These are phyloP conservation scores for Tulasnella sp. DNA, from an alignment of 768 basidiomycete species.

Conservation along the genomic window DNA sequence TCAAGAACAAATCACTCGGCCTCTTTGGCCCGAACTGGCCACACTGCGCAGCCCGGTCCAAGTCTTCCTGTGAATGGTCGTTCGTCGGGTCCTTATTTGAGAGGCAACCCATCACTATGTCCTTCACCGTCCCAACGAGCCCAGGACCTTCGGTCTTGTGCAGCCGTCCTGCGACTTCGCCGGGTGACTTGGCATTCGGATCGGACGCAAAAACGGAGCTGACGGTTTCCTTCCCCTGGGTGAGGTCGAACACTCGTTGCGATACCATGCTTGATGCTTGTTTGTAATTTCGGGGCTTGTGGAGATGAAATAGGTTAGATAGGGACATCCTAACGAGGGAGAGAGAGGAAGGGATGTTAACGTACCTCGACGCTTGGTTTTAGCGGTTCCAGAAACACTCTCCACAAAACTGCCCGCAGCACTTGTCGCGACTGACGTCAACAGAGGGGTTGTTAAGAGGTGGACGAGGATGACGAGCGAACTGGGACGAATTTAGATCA, in stretches of 20 bases:
- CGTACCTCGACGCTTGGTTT: background rate
- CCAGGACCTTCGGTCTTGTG: slow-evolving; percentile 25
- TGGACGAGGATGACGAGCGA: background rate
- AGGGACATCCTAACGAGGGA: background rate
- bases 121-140: slow-evolving; percentile 8
- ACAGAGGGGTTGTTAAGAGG: background rate
- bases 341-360: background rate
- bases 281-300: background rate
- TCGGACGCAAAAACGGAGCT: background rate
- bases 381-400: background rate
- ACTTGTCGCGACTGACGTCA: background rate
- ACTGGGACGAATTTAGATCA: background rate
- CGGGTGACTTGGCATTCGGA: slow-evolving; percentile 21
- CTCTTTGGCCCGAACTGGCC: slow-evolving; percentile 45
- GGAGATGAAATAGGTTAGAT: background rate
- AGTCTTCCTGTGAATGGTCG: slow-evolving; percentile 36
- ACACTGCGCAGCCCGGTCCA: slow-evolving; percentile 42
- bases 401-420: background rate
- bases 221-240: background rate
- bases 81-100: background rate
- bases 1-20: slow-evolving; percentile 54
- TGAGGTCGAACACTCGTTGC: slow-evolving; percentile 30
- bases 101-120: background rate
- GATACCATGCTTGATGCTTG: slow-evolving; percentile 17
- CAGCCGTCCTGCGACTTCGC: slow-evolving; percentile 24